Evolutionary conservation across 2,329 filamentous ascomycete species (phyloP).

Genomic region (Helicocarpus griseus): DNA sequence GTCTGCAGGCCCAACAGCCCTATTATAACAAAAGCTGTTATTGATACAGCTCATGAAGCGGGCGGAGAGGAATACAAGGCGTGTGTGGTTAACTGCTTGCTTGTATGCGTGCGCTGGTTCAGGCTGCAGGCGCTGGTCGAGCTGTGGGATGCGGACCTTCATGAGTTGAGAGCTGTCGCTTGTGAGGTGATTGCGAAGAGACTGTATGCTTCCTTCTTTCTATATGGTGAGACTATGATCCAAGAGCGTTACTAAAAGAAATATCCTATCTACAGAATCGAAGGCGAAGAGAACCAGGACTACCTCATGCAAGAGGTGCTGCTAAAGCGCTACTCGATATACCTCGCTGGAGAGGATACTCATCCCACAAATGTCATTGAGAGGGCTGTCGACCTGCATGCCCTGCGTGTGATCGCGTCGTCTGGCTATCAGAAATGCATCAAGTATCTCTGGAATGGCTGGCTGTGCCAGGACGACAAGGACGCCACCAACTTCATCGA

Average conservation of each 20-base stretch:
- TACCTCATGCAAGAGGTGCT: slow-evolving; percentile 75
- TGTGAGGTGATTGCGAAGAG: slow-evolving; percentile 89
- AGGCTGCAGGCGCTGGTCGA: slow-evolving; percentile 67
- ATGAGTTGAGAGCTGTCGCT: slow-evolving; percentile 66
- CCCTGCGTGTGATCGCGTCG: slow-evolving; percentile 76
- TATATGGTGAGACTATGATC: neutral
- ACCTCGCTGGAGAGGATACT: slow-evolving; percentile 62
- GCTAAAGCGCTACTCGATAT: slow-evolving; percentile 77
- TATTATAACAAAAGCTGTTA: slow-evolving; percentile 70
- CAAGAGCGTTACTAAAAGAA: neutral
- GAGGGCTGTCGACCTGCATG: slow-evolving; percentile 85
- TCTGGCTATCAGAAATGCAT: slow-evolving; percentile 96
- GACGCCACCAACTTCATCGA: slow-evolving; percentile 84
- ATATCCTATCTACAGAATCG: slow-evolving; percentile 51
- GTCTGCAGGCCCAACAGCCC: slow-evolving; percentile 74
- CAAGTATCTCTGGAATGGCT: slow-evolving; percentile 83
- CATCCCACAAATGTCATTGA: slow-evolving; percentile 80
- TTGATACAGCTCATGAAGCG: slow-evolving; percentile 71
- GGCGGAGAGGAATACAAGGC: slow-evolving; percentile 63
- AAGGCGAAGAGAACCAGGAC: slow-evolving; percentile 65
- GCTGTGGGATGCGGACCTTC: slow-evolving; percentile 85
- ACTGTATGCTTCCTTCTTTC: slow-evolving; percentile 29
- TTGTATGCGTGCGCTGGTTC: slow-evolving; percentile 69
- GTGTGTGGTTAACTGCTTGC: slow-evolving; percentile 75
- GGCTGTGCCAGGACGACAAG: slow-evolving; percentile 91